Conservation (phyloP, 2,329 filamentous ascomycete genomes). For the Thielaviopsis ethacetica region DNA sequence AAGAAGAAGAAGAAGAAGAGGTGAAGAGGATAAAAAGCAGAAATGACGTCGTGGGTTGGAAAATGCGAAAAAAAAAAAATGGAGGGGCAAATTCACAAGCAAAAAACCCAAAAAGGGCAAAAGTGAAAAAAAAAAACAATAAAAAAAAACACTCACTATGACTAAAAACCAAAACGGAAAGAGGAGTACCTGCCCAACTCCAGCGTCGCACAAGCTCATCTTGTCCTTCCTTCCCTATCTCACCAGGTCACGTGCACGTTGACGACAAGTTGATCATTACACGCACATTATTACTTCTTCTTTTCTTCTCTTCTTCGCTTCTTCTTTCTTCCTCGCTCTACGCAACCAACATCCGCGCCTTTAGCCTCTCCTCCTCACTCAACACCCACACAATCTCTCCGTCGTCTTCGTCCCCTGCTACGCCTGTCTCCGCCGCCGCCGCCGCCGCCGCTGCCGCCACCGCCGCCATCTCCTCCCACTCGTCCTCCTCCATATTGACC, state of each 20-base stretch:
- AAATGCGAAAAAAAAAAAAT: slow-evolving; percentile 1
- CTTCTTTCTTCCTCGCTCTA: too few relatives aligned
- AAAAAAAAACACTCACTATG: not conserved
- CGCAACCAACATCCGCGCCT: slow-evolving; percentile 51
- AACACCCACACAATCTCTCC: slow-evolving; percentile 58
- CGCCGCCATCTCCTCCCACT: slow-evolving; percentile 62
- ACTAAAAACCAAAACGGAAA: not conserved
- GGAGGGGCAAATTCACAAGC: slow-evolving; percentile 4
- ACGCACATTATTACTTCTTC: too few relatives aligned
- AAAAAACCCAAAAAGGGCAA: not conserved
- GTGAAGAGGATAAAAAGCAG: not conserved
- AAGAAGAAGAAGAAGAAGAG: not conserved
- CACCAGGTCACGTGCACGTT: too few relatives aligned
- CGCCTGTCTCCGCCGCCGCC: not conserved
- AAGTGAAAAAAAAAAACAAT: not conserved
- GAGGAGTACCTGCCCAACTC: too few relatives aligned
- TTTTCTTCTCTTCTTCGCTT: too few relatives aligned
- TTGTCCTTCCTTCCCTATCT: too few relatives aligned
- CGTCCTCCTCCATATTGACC: slow-evolving; percentile 88
- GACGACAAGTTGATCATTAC: too few relatives aligned
- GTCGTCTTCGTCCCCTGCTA: slow-evolving; percentile 22
- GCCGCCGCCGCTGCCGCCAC: slow-evolving; percentile 11
- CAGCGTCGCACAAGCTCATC: too few relatives aligned
- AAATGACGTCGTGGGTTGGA: not conserved
- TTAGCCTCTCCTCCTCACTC: slow-evolving; percentile 54